Conservation (phyloP, 306 rosid genomes). For the Medicago ruthenica region DNA sequence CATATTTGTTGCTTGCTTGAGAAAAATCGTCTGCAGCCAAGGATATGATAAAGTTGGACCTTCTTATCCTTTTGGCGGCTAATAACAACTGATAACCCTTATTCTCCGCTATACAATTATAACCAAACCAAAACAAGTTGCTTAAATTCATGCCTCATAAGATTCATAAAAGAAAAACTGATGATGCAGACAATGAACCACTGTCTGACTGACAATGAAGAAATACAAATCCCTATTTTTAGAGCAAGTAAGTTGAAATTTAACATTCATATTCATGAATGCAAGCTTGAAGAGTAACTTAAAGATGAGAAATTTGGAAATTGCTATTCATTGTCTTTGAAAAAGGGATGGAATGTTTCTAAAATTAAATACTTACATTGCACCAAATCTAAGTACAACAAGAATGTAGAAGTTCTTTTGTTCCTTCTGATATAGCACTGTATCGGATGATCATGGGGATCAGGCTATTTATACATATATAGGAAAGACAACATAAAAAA, state of each 20-base stretch:
- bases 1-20: slow-evolving; percentile 59
- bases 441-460: slow-evolving; percentile 65
- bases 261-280: slow-evolving; percentile 15
- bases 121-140: slow-evolving; percentile 37
- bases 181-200: not conserved
- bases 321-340: not conserved
- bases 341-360: slow-evolving; percentile 6
- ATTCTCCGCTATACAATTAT: slow-evolving; percentile 55
- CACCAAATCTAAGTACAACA: slow-evolving; percentile 57
- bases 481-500: slow-evolving; percentile 6
- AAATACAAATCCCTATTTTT: not conserved
- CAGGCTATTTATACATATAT: slow-evolving; percentile 61
- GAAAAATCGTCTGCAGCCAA: slow-evolving; percentile 67
- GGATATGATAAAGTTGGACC: slow-evolving; percentile 61
- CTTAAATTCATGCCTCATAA: not conserved
- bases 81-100: slow-evolving; percentile 59
- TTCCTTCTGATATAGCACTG: slow-evolving; percentile 77
- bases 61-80: slow-evolving; percentile 70
- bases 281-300: not conserved
- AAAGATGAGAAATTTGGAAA: not conserved
- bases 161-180: not conserved
- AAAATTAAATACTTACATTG: slow-evolving; percentile 61
- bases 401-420: slow-evolving; percentile 62
- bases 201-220: not conserved
- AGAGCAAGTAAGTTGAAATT: not conserved